Conservation (phyloP, 306 rosid species). For the Quercus aquifolioides region DNA sequence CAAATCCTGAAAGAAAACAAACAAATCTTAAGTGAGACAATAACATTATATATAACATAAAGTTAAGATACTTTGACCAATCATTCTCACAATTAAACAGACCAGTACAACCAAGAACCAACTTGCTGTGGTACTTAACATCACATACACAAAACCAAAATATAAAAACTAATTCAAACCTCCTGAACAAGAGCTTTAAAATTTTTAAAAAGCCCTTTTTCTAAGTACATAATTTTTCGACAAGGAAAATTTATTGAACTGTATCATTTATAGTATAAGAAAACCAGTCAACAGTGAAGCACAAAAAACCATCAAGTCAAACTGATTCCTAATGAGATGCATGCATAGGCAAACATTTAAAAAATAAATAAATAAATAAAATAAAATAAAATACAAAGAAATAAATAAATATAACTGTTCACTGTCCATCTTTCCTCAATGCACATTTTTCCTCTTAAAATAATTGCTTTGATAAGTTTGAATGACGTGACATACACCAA, state of each 20-base stretch:
- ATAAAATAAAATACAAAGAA: not conserved
- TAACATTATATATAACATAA: not conserved
- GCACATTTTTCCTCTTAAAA: too few species aligned
- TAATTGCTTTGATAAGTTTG: too few species aligned
- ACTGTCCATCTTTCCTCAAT: not conserved
- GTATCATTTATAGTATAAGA: not conserved
- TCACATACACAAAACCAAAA: not conserved
- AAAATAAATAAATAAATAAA: not conserved
- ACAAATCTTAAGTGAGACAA: not conserved
- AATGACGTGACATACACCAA: too few species aligned
- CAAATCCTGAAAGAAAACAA: constrained; percentile 52
- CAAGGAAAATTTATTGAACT: not conserved
- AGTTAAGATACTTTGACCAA: not conserved
- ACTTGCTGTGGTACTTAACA: not conserved
- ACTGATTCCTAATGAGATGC: not conserved
- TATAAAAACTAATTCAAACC: not conserved
- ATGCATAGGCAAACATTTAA: not conserved
- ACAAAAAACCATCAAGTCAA: not conserved
- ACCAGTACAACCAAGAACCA: not conserved
- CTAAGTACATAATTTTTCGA: not conserved
- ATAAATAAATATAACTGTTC: too few species aligned
- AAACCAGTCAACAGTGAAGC: not conserved
- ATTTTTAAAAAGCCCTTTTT: not conserved
- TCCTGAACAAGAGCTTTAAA: not conserved
- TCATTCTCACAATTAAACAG: not conserved